Base-by-base conservation (phyloP, 73 alveolate species). In the Tetrahymena thermophila region DNA sequence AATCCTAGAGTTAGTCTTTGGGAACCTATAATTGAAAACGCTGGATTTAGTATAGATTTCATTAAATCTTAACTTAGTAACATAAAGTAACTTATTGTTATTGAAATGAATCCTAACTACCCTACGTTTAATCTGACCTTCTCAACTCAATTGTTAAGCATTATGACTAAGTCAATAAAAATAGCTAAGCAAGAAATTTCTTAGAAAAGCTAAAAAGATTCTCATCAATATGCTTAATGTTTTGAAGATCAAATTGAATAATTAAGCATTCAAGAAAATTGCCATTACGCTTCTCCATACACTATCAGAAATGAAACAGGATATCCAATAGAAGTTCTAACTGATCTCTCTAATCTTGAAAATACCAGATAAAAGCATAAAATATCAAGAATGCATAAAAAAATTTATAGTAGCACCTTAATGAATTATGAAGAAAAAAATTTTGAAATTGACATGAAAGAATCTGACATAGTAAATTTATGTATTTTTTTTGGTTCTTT, bases 241-340 rank as follows among this genome's bases (percentile, higher is more conserved):
- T 28, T 71, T 71, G 89, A 71, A 71, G 89, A 71, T 28, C 31
- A 71, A 71, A 71, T 28, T 1, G 89, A 31, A 71, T 71, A n/a
- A 7, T n/a, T 28, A 28, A 71, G 85, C 15, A 17, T 40, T 55
- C 35, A 35, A 19, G 95, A 94, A 11, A 43, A 17, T 16, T 35
- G 31, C 5, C 38, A 85, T 35, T 84, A 84, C 34, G 95, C 31
- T 16, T 94, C 96, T 38, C 96, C 96, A 21, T 94, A 94, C 58
- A 94, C 96, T 10, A 43, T 94, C n/a, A 85, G 96, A 38, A 94
- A 94, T 94, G 58, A 85, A 43, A 94, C 93, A 21, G 96, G 96
- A 0, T 85, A 85, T 23, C 71, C 85, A 17, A 38, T 94, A 5
- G 84, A 34, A 21, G 93, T 94, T 71, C 40, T 7, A 28, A 71